Evolutionary conservation across 116 monocot genomes (phyloP), one percentile per base, ranked within the genome.

Genomic region (Dioscorea cayenensis): DNA sequence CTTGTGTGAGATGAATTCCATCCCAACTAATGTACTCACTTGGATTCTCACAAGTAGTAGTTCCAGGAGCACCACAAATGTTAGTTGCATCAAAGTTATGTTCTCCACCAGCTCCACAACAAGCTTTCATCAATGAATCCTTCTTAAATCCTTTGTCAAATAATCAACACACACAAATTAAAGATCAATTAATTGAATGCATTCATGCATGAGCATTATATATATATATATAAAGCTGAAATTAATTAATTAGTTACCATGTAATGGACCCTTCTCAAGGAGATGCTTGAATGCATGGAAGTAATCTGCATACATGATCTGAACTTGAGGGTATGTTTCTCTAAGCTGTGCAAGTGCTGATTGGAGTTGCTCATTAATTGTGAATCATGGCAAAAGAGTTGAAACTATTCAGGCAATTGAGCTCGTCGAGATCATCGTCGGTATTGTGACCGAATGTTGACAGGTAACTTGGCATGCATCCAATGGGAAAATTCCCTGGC

Each of bases 261-360:
- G 18, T 17, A 21, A 23, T 8, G 52, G 28, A n/a, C 62, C 68
- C 11, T 68, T 50, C 5, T 37, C 22, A 51, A 81, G 72, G 27
- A 81, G 70, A 19, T 71, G 21, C 36, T 78, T 3, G 55, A 70
- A 72, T 20, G 81, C 66, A 14, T 74, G 18, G 71, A 72, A 76
- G 81, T 87, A 87, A 48, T 87, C 87, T 4, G 81, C 83, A 27
- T 87, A 87, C 61, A 77, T 78, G 62, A 87, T 68, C 18, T 71
- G 66, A 17, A 76, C 70, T 37, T 35, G 14, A 17, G 79, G 79
- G 69, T 73, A 25, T n/a, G 61, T 49, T 2, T 28, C 18, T 14
- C 71, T 72, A 2, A 84, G 64, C 0, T 64, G 38, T 6, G 20
- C 61, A 4, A 87, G 36, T 12, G 81, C 69, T 6, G 20, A 14